Evolutionary conservation across 2,329 filamentous ascomycete species (phyloP).

Genomic region (Passalora sequoiae): DNA sequence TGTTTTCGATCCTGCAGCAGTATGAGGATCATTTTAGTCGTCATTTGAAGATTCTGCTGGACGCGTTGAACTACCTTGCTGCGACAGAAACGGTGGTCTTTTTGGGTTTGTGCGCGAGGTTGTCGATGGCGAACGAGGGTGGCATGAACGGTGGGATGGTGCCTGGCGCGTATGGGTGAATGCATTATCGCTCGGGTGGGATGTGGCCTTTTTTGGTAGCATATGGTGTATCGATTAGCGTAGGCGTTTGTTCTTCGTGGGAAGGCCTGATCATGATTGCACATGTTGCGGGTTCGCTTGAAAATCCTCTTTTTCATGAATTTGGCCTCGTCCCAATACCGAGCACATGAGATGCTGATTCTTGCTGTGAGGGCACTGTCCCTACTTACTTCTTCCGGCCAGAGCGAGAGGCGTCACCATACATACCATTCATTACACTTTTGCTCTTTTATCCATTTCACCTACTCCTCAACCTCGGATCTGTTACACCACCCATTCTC

Average conservation of each 20-base stretch:
- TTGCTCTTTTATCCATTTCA: too few relatives aligned
- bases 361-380: too few relatives aligned
- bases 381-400: too few relatives aligned
- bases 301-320: too few relatives aligned
- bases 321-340: too few relatives aligned
- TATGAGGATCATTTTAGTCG: conserved; percentile 91
- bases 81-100: conserved; percentile 95
- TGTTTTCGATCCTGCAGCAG: conserved; percentile 81
- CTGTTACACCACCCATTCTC: too few relatives aligned
- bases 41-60: conserved; percentile 87
- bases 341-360: too few relatives aligned
- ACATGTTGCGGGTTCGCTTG: too few relatives aligned
- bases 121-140: conserved; percentile 77
- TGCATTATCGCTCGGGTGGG: neutral
- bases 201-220: neutral
- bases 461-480: neutral
- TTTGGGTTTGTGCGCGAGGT: conserved; percentile 74
- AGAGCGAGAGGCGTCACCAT: too few relatives aligned
- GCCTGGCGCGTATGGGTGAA: conserved; percentile 19
- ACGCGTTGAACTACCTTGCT: conserved; percentile 93
- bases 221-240: conserved; percentile 6
- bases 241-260: too few relatives aligned
- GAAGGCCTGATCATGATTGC: too few relatives aligned
- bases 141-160: conserved; percentile 25
- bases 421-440: too few relatives aligned